Base-by-base conservation (phyloP, 805 yeast species). In the Nakazawaea anatomiae region DNA sequence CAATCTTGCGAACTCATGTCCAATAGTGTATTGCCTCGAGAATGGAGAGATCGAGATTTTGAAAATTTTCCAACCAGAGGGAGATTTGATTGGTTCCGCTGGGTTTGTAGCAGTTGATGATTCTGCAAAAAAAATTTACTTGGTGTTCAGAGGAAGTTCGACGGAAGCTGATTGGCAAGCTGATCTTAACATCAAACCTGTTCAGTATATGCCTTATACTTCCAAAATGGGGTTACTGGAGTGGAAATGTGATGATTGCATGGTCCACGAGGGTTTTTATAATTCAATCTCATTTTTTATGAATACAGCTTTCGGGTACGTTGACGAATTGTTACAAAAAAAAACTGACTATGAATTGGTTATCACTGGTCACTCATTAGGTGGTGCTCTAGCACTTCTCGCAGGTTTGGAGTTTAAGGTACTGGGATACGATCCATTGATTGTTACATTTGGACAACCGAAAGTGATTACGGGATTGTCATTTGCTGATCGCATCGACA, bases 351-450 rank as follows among this genome's bases (percentile, higher is more conserved):
- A 81, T 60, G 61, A 70, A 25, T 52, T 85, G 4, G 71, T 77
- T 1, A 72, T 84, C 1, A 69, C 82, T 1, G 95, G 95, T 0
- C 96, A 88, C 64, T 87, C 94, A 0, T 65, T 87, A 41, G 91
- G 90, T 3, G 95, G 84, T 6, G 90, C 91, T 0, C 63, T 85
- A 47, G 84, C 90, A 1, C 65, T 73, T 4, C 65, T 87, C 35
- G 74, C 79, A 7, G 92, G 86, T 0, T 70, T 81, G 27, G 94
- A 87, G 58, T 70, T 83, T 44, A 66, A 74, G 50, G 58, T 79
- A 18, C 55, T 77, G 60, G 89, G 88, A 0, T 68, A 67, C 51
- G 62, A 76, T 6, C 85, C 87, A 0, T 60, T 74, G 39, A 78
- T 84, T 1, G 64, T 85, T 18, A 72, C 86, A 1, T 82, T 68